Evolutionary conservation across 371 early-diverging fungal species (phyloP), one percentile per base, ranked within the genome.

Genomic region (Fennellomyces sp.): DNA sequence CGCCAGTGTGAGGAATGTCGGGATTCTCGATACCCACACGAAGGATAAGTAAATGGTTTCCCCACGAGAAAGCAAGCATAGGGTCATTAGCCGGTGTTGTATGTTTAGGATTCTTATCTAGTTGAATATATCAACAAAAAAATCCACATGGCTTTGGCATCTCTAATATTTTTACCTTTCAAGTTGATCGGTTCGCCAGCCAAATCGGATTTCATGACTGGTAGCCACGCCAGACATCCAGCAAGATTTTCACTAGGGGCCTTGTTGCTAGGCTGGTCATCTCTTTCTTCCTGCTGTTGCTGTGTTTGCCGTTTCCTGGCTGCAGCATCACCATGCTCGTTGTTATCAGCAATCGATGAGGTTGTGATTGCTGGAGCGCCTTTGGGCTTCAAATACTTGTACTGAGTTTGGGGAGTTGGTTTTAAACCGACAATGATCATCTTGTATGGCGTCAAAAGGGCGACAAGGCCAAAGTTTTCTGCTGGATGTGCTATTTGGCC

Each of bases 351-450:
- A 23, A 23, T 45, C 21, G 45, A 45, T 6, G 45, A 45, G 5
- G 21, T 45, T 21, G 45, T 45, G 21, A 45, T 21, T 0, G 45
- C 21, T 15, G 45, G 21, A 21, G 45, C 21, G 21, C 45, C n/a
- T 38, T 84, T 86, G 33, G 87, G 84, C 56, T 81, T 80, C 49
- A 85, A 30, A 39, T 72, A 83, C 61, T 90, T 91, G 71, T 79
- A 88, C 1, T 87, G 73, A 15, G 90, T 88, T 58, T 91, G 87
- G 8, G 87, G 86, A 5, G 83, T 74, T 3, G 93, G 93, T 58
- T 88, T 89, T 27, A 88, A 66, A n/a, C 89, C 85, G 8, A 91
- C 85, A 58, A 91, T 85, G 25, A 88, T 78, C 83, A 92, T 74
- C 84, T 89, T 89, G 61, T 89, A 87, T 1, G 90, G 90, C 5